Conservation (phyloP, 306 rosid genomes). For the Sophora flavescens region DNA sequence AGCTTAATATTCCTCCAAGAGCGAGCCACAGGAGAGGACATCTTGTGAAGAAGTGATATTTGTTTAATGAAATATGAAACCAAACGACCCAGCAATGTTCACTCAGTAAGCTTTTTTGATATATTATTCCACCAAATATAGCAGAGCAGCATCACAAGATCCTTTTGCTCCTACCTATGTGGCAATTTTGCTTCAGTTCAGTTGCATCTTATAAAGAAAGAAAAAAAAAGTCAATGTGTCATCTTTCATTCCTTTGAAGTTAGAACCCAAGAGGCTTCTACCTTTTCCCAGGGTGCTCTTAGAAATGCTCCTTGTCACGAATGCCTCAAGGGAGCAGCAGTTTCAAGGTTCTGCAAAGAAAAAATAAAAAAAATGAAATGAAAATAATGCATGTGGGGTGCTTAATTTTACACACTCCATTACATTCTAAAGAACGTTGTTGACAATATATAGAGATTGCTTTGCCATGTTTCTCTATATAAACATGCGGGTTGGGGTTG, state of each 20-base stretch:
- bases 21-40: background rate
- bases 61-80: background rate
- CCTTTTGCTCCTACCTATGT: background rate
- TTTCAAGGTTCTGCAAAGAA: slow-evolving; percentile 44
- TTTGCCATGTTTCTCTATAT: background rate
- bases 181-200: slow-evolving; percentile 8
- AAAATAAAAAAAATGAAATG: slow-evolving; percentile 1
- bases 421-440: background rate
- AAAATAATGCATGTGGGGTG: background rate
- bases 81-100: background rate
- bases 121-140: background rate
- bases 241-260: background rate
- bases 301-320: slow-evolving; percentile 20
- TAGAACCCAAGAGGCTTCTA: slow-evolving; percentile 11
- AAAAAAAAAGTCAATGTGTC: background rate
- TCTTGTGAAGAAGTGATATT: background rate
- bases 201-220: background rate
- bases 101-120: background rate
- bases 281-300: slow-evolving; percentile 12
- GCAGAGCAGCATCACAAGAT: background rate
- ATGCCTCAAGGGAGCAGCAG: slow-evolving; percentile 20
- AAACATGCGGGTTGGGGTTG: background rate
- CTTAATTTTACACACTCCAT: slow-evolving; percentile 7
- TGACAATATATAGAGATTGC: background rate
- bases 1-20: background rate